Evolutionary conservation across 768 basidiomycete species (phyloP).

Genomic region (Kwoniella europaea): DNA sequence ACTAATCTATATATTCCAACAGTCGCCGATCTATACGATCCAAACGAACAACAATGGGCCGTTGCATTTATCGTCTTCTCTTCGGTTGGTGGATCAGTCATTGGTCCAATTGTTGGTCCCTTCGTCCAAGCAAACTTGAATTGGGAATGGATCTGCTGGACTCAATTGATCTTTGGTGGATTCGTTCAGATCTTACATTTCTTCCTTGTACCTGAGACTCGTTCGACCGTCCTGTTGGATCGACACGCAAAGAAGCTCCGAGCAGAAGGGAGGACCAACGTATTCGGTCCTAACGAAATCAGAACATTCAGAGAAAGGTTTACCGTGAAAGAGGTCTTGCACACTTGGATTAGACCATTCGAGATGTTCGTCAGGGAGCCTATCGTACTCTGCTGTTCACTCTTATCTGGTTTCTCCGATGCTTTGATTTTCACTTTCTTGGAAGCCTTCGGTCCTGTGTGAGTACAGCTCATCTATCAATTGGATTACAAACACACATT

Average conservation of each 20-base stretch:
- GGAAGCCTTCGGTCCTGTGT: conserved; percentile 47
- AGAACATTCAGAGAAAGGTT: conserved; percentile 35
- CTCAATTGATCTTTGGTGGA: conserved; percentile 50
- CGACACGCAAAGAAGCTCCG: conserved; percentile 41
- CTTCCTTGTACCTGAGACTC: conserved; percentile 52
- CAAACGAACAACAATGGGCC: conserved; percentile 49
- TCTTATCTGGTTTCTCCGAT: conserved; percentile 54
- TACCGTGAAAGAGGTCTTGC: conserved; percentile 27
- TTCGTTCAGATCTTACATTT: conserved; percentile 50
- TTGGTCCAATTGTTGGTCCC: conserved; percentile 44
- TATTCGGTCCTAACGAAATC: conserved; percentile 51
- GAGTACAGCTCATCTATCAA: background rate
- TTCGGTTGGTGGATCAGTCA: conserved; percentile 39
- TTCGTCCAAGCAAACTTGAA: conserved; percentile 32
- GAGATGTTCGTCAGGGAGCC: conserved; percentile 52
- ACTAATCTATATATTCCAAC: background rate
- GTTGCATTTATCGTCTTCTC: conserved; percentile 54
- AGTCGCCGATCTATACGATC: conserved; percentile 52
- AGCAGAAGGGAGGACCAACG: conserved; percentile 38
- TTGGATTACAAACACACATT: background rate
- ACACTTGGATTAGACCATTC: conserved; percentile 45
- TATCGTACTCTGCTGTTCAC: conserved; percentile 52
- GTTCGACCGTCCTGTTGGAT: conserved; percentile 44
- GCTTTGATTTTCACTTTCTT: conserved; percentile 57
- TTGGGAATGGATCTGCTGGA: conserved; percentile 49